phyloP scores from a whole-genome alignment of 2,329 filamentous ascomycete genomes.

The Neopestalotiopsis sp. region DNA sequence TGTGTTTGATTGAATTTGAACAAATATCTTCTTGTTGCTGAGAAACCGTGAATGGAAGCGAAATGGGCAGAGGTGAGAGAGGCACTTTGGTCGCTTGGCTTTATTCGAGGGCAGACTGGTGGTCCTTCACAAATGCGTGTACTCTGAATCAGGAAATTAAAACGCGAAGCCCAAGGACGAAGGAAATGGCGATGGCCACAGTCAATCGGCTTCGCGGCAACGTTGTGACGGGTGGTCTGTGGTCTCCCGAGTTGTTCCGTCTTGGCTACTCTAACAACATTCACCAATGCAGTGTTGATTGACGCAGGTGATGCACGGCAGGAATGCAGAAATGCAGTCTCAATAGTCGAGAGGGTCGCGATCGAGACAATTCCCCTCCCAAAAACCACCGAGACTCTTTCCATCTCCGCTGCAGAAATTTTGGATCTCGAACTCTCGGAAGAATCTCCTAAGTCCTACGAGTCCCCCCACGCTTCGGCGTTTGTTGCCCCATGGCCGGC shows the following conservation, averaged over 20 bases:
- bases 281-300: not conserved
- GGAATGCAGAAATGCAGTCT: not conserved
- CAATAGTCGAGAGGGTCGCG: not conserved
- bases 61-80: not conserved
- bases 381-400: not conserved
- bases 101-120: no score
- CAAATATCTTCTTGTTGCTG: not conserved
- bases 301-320: not conserved
- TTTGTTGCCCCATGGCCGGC: not conserved
- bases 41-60: not conserved
- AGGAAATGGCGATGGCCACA: not conserved
- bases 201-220: not conserved
- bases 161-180: not conserved
- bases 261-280: constrained; percentile 1
- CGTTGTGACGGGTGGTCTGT: not conserved
- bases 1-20: not conserved
- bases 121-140: not conserved
- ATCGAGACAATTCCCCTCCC: not conserved
- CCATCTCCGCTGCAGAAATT: not conserved
- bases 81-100: no score
- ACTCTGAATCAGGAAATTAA: not conserved
- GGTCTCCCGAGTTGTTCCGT: constrained; percentile 8
- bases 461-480: not conserved
- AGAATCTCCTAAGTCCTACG: not conserved
- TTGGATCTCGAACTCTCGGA: no score